Evolutionary conservation across 1,284 basidiomycete genomes (phyloP).

Genomic region (Boletellus deceptivus): DNA sequence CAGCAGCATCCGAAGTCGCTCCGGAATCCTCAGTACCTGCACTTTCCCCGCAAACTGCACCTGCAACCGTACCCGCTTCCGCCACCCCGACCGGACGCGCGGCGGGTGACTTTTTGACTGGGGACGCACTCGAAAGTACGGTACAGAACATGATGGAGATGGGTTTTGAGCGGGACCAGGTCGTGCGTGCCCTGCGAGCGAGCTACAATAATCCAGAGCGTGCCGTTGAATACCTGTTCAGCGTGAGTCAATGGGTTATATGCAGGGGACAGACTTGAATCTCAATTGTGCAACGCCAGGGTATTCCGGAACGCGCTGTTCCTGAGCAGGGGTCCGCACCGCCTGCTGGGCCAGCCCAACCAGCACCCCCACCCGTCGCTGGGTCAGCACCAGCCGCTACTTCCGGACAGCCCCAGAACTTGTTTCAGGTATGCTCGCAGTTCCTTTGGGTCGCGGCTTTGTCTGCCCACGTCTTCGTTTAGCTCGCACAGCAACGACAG

Average conservation of each 20-base stretch:
- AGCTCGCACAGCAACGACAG: constrained; percentile 76
- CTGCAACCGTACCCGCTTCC: constrained; percentile 36
- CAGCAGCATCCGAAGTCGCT: constrained; percentile 12
- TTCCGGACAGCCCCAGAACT: constrained; percentile 55
- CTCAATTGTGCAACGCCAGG: constrained; percentile 38
- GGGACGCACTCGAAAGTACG: constrained; percentile 70
- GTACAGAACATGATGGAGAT: constrained; percentile 88
- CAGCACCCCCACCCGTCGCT: constrained; percentile 37
- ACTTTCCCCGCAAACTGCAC: constrained; percentile 8
- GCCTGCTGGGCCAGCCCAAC: constrained; percentile 36
- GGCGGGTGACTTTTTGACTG: constrained; percentile 67
- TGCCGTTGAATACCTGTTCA: constrained; percentile 97
- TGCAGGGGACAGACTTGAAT: constrained; percentile 3
- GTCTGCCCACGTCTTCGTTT: constrained; percentile 5
- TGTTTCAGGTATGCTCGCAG: constrained; percentile 61
- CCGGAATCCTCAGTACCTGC: constrained; percentile 3
- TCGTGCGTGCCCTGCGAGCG: constrained; percentile 84
- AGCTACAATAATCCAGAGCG: constrained; percentile 98
- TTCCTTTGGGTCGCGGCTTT: not conserved
- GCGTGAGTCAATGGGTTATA: constrained; percentile 49
- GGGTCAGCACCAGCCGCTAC: constrained; percentile 34
- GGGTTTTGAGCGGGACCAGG: constrained; percentile 90
- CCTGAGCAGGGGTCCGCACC: constrained; percentile 37
- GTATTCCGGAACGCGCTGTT: constrained; percentile 72
- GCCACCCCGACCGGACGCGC: constrained; percentile 29